A percentile compares a stretch with the other conserved stretches of the same genome.
These are phyloP conservation scores for Piper betle DNA, from an alignment of 164 flowering plant species.

Conservation along the genomic window DNA sequence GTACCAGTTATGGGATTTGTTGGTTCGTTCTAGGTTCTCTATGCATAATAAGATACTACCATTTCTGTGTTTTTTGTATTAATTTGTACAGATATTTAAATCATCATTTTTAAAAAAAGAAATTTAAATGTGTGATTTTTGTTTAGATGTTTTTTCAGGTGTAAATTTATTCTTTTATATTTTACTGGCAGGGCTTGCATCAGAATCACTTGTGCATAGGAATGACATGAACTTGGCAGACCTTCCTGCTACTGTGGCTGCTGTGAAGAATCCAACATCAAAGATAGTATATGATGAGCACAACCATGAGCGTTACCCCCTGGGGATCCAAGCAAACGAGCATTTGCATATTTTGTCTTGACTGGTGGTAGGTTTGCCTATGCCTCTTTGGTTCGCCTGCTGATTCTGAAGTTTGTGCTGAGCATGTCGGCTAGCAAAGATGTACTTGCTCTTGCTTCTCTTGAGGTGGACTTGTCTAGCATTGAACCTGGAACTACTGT, in stretches of 20 bases:
- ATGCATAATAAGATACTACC: no score
- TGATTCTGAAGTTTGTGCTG: constrained; percentile 13
- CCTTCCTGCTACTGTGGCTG: constrained; percentile 12
- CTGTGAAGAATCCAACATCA: constrained; percentile 14
- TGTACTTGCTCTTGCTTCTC: constrained; percentile 16
- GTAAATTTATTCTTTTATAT: neutral
- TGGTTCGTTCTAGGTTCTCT: no score
- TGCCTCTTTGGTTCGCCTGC: constrained; percentile 11
- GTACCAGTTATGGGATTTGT: no score
- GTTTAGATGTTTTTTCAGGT: neutral
- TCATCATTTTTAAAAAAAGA: neutral
- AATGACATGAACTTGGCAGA: constrained; percentile 7
- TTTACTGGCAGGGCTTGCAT: constrained; percentile 10
- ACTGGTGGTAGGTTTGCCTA: constrained; percentile 14
- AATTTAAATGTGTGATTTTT: neutral
- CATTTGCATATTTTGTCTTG: constrained; percentile 17
- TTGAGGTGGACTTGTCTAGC: constrained; percentile 17
- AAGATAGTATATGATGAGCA: constrained; percentile 16
- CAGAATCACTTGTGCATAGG: constrained; percentile 7
- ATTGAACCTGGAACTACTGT: constrained; percentile 16
- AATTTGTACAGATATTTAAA: no score
- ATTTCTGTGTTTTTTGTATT: no score
- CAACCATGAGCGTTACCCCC: constrained; percentile 19
- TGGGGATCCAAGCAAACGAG: constrained; percentile 16
- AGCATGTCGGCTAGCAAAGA: constrained; percentile 18